These are phyloP conservation scores for Phytomonas francai DNA, from an alignment of 208 protist species.

Conservation along the genomic window DNA sequence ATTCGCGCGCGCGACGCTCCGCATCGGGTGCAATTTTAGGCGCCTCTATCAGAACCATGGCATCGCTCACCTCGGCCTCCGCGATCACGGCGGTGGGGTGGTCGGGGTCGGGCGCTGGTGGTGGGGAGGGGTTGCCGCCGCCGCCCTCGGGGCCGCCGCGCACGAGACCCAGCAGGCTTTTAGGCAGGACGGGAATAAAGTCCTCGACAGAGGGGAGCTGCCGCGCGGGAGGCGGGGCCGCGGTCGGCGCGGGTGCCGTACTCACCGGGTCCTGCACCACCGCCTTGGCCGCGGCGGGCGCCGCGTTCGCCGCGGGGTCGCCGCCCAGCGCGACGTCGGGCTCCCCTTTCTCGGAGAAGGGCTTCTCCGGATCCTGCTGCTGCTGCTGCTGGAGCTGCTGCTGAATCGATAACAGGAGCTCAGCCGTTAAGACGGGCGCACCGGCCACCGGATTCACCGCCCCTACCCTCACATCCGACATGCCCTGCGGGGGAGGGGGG, in stretches of 20 bases:
- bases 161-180: slow-evolving; percentile 23
- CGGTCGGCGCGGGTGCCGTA: neutral
- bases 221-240: neutral
- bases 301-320: no score
- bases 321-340: no score
- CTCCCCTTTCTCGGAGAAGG: no score
- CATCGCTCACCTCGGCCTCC: slow-evolving; percentile 4
- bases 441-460: no score
- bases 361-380: neutral
- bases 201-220: slow-evolving; percentile 60
- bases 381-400: neutral
- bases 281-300: no score
- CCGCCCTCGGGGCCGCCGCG: slow-evolving; percentile 5
- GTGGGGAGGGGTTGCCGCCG: neutral
- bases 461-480: no score
- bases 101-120: neutral
- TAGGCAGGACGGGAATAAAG: slow-evolving; percentile 48
- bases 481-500: no score
- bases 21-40: slow-evolving; percentile 64
- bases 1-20: slow-evolving; percentile 53
- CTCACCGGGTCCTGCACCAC: neutral
- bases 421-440: no score
- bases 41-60: slow-evolving; percentile 43
- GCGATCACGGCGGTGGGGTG: neutral
- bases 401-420: neutral